Percentiles rank a stretch among this genome's conserved stretches.
phyloP scores from a whole-genome alignment of 2,329 filamentous ascomycete species.

The Colletotrichum sp. region DNA sequence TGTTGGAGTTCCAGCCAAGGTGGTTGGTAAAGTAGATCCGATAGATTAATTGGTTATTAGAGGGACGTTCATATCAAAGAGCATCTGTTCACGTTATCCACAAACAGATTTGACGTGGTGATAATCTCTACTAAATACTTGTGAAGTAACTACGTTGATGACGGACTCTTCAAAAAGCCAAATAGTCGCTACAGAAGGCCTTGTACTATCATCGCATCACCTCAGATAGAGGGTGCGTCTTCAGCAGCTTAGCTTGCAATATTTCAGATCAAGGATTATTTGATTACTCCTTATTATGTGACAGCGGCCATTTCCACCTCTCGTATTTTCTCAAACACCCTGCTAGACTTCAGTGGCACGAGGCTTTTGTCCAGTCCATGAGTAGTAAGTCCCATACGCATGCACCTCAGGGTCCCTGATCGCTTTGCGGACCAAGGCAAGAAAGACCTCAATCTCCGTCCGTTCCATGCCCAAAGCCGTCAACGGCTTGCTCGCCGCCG shows the following conservation, averaged over 20 bases:
- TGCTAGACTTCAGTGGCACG: neutral
- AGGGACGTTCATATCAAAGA: neutral
- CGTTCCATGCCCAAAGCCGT: neutral
- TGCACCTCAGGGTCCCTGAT: conserved; percentile 40
- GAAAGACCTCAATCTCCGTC: conserved; percentile 31
- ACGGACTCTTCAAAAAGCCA: neutral
- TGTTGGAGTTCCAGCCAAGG: neutral
- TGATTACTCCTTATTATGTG: too few relatives aligned
- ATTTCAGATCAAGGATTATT: neutral
- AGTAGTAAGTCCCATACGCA: conserved; percentile 46
- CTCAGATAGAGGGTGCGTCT: neutral
- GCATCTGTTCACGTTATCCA: neutral
- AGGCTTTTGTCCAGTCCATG: neutral
- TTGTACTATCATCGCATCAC: neutral
- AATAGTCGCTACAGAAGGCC: neutral
- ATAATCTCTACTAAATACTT: neutral
- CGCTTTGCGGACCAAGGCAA: conserved; percentile 34
- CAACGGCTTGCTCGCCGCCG: neutral
- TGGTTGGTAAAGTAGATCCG: neutral
- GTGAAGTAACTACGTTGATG: too few relatives aligned
- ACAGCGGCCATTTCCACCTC: neutral
- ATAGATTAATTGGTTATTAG: neutral
- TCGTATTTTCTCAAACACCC: neutral
- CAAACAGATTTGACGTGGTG: neutral
- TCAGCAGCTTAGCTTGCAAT: neutral